A percentile compares a stretch with the other conserved stretches of the same genome.
These are phyloP conservation scores for Camellia japonica DNA, from an alignment of 148 eudicot genomes.

Conservation along the genomic window DNA sequence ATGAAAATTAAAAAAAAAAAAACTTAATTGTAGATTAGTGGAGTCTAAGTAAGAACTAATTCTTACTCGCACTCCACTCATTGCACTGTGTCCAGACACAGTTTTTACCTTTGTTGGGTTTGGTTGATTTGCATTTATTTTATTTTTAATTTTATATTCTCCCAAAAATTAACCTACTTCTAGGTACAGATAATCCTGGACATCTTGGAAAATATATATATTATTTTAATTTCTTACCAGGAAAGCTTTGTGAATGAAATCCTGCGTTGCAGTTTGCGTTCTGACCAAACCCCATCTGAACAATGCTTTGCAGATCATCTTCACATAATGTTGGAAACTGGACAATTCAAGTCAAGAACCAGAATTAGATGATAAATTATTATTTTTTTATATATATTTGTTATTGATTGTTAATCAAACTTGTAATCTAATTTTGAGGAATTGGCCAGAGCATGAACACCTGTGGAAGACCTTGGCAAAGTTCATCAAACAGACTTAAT, in stretches of 20 bases:
- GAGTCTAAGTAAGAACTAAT: too few species aligned
- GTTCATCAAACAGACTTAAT: conserved; percentile 45
- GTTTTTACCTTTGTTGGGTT: too few species aligned
- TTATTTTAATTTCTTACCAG: conserved; percentile 25
- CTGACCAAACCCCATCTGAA: conserved; percentile 66
- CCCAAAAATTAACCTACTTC: too few species aligned
- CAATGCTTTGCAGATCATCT: conserved; percentile 79
- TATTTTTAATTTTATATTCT: too few species aligned
- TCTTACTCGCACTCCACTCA: too few species aligned
- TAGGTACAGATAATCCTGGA: background rate
- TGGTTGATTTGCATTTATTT: too few species aligned
- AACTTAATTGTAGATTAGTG: too few species aligned
- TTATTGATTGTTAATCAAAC: background rate
- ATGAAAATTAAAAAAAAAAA: too few species aligned
- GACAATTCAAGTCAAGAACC: background rate
- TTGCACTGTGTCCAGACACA: too few species aligned
- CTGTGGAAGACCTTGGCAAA: conserved; percentile 47
- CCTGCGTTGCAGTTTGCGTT: conserved; percentile 22
- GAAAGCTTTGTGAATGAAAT: conserved; percentile 34
- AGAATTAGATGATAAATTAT: background rate
- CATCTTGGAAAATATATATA: background rate
- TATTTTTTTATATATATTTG: background rate
- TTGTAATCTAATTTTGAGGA: background rate
- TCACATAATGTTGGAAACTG: conserved; percentile 64
- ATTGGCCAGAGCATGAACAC: conserved; percentile 26